Conservation (phyloP, 1,284 basidiomycete genomes). For the Ceratobasidium sp. region DNA sequence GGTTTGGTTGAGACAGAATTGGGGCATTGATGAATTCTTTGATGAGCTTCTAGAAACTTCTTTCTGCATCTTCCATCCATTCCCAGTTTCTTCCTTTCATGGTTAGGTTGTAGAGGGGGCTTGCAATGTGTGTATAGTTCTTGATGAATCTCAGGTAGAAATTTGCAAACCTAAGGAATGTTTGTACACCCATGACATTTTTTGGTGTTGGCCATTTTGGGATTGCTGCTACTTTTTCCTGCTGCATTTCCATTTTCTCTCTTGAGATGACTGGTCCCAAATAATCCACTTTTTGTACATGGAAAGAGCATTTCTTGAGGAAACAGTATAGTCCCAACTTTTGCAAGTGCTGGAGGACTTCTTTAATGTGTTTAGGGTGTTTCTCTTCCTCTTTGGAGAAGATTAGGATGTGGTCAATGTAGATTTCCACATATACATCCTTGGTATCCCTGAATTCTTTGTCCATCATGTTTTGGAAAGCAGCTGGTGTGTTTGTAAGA, state of each 20-base stretch:
- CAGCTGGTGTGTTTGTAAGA: conserved; percentile 51
- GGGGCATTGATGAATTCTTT: conserved; percentile 43
- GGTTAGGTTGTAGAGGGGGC: conserved; percentile 45
- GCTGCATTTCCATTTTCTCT: conserved; percentile 43
- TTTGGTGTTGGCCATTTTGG: conserved; percentile 46
- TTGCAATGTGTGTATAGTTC: conserved; percentile 44
- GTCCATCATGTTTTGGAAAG: conserved; percentile 47
- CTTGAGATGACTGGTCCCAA: conserved; percentile 21
- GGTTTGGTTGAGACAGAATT: too few species aligned
- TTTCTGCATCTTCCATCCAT: conserved; percentile 9
- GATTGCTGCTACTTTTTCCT: conserved; percentile 46
- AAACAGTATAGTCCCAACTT: too few species aligned
- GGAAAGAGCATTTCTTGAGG: too few species aligned
- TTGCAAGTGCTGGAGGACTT: too few species aligned
- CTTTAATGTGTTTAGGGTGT: too few species aligned
- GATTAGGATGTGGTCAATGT: too few species aligned
- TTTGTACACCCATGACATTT: conserved; percentile 43
- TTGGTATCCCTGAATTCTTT: conserved; percentile 39
- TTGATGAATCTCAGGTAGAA: conserved; percentile 49
- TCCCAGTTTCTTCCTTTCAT: conserved; percentile 35
- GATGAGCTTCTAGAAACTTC: conserved; percentile 46
- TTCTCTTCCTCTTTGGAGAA: too few species aligned
- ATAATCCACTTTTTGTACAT: conserved; percentile 41
- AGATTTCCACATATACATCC: too few species aligned
- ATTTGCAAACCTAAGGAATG: conserved; percentile 49